phyloP scores from a whole-genome alignment of 345 rosid species.

The Brassica juncea region DNA sequence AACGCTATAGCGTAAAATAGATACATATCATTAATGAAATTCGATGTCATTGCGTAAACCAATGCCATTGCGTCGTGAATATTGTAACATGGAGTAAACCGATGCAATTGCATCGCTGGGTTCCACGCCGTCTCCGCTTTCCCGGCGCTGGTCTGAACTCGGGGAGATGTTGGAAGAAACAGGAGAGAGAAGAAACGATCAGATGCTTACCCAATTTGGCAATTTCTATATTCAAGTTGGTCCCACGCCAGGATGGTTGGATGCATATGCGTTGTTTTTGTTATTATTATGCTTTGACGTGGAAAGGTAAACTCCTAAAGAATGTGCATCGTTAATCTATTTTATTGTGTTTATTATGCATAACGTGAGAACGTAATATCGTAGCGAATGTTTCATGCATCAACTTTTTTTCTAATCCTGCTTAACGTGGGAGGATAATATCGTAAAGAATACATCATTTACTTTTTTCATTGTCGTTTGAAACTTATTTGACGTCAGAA shows the following conservation, averaged over 20 bases:
- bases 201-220: not conserved
- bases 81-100: slow-evolving; percentile 20
- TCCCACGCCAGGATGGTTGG: not conserved
- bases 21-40: not conserved
- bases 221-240: not conserved
- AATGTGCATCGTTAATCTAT: not conserved
- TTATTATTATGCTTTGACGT: slow-evolving; percentile 4
- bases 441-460: not conserved
- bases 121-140: not conserved
- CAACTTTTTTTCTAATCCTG: not conserved
- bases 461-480: not conserved
- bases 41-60: not conserved
- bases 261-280: not conserved
- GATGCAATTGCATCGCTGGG: not conserved
- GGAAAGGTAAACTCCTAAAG: not conserved
- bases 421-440: not conserved
- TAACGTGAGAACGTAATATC: not conserved
- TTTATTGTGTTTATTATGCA: not conserved
- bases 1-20: not conserved
- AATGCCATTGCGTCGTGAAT: not conserved
- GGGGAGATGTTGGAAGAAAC: not conserved
- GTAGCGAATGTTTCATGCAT: not conserved
- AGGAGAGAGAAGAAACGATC: not conserved
- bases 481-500: not conserved
- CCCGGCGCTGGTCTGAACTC: not conserved